Evolutionary conservation across 2,329 filamentous ascomycete species (phyloP), one percentile per base, ranked within the genome.

Genomic region (Aspergillus brasiliensis): DNA sequence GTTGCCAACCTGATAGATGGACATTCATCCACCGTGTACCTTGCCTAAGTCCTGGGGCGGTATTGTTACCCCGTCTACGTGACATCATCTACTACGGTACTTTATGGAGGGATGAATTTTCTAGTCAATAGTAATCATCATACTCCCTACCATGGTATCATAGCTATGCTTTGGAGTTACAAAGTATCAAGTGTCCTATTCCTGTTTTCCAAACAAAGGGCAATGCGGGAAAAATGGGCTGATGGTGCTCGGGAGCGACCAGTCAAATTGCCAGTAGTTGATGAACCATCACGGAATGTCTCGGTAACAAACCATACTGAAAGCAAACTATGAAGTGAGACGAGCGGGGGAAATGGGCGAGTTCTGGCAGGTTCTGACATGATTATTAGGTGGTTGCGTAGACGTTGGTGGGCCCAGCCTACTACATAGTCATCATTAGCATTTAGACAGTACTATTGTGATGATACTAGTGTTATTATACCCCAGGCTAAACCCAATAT

Each of bases 41-140:
- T 49, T 49, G 25, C 46, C 25, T 49, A 25, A 49, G 28, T 49
- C 46, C 31, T 55, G 40, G 52, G 52, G 40, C 40, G 28, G 40
- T 55, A 55, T 46, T 31, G 52, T 55, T 23, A 55, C 52, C 52
- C 52, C 17, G 38, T 21, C 13, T 55, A 55, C 52, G 52, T 55
- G 52, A 55, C 52, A 55, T 55, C 52, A 55, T 55, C 38, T 42
- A 28, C 23, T 49, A n/a, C 25, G 46, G 15, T 49, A 49, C 13
- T 19, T 19, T 44, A 19, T 23, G 7, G 17, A 44, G 19, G 13
- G 38, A 34, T 2, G 13, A 13, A 15, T 13, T 2, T 34, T 34
- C 31, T 34, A 5, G 11, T 34, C 31, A 13, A 34, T 34, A 34
- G 1, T 34, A 34, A 11, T 34, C 10, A 34, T 4, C 13, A 6